Percentiles rank a stretch among this genome's conserved stretches.
phyloP scores from a whole-genome alignment of 2,329 filamentous ascomycete genomes.

The Furcasterigmium furcatum region DNA sequence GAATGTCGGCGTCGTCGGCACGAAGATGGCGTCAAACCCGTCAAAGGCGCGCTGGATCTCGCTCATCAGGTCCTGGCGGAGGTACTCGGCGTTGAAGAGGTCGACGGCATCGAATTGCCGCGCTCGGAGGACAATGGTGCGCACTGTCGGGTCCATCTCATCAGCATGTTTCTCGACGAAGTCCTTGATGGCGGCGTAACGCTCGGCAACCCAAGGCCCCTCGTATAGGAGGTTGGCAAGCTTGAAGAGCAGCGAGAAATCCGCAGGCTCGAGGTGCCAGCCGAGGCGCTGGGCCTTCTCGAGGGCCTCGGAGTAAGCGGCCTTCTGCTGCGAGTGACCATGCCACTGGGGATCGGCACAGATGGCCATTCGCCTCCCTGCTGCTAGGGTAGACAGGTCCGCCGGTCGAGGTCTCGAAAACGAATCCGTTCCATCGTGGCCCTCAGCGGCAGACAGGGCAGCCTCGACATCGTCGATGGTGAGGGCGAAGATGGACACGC shows the following conservation, averaged over 20 bases:
- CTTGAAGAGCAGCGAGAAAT: conserved; percentile 47
- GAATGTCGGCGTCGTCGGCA: conserved; percentile 53
- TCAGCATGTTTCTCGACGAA: conserved; percentile 34
- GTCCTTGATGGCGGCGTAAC: conserved; percentile 46
- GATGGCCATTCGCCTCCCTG: conserved; percentile 19
- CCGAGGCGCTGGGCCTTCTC: conserved; percentile 31
- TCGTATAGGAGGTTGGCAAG: conserved; percentile 53
- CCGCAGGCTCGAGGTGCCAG: conserved; percentile 35
- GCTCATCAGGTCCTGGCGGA: conserved; percentile 33
- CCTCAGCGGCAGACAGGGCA: conserved; percentile 45
- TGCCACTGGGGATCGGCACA: conserved; percentile 39
- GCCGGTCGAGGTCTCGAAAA: conserved; percentile 42
- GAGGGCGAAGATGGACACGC: conserved; percentile 49
- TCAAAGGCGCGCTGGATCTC: conserved; percentile 34
- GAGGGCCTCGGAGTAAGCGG: conserved; percentile 39
- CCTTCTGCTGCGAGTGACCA: conserved; percentile 28
- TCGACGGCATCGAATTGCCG: conserved; percentile 39
- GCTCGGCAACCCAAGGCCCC: conserved; percentile 54
- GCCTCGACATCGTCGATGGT: conserved; percentile 45
- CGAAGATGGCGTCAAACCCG: conserved; percentile 45
- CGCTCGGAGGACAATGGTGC: conserved; percentile 31
- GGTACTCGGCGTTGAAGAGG: conserved; percentile 36
- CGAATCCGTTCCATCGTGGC: conserved; percentile 43
- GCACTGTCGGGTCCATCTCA: conserved; percentile 30
- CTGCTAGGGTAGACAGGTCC: conserved; percentile 4